phyloP scores from a whole-genome alignment of 306 rosid genomes.

The Fragaria vesca region DNA sequence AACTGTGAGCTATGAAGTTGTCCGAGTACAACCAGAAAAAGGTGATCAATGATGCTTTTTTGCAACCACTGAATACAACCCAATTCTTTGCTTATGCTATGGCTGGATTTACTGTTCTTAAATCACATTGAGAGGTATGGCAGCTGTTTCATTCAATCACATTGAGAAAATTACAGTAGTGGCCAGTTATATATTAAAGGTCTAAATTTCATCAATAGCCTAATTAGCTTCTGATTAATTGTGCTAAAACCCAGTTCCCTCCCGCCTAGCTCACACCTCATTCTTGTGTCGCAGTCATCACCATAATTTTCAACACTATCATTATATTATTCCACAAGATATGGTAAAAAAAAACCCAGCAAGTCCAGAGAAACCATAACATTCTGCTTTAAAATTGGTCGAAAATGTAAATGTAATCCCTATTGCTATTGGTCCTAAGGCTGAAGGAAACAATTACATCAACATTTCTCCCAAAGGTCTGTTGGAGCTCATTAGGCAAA shows the following conservation, averaged over 20 bases:
- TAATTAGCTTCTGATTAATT: too few species aligned
- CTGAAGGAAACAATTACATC: constrained; percentile 19
- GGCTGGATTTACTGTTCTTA: too few species aligned
- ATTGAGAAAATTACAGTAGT: too few species aligned
- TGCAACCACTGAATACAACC: not conserved
- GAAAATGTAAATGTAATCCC: constrained; percentile 5
- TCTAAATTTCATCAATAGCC: too few species aligned
- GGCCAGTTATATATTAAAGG: too few species aligned
- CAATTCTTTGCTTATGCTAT: too few species aligned
- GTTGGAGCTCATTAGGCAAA: constrained; percentile 14
- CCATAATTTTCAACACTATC: not conserved
- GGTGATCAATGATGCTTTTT: not conserved
- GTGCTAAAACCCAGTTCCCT: not conserved
- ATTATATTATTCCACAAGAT: constrained; percentile 1
- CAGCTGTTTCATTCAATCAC: not conserved
- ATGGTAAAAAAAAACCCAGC: not conserved
- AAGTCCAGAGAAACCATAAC: not conserved
- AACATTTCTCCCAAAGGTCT: constrained; percentile 26
- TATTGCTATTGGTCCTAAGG: constrained; percentile 23
- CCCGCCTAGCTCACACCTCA: not conserved
- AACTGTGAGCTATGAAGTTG: not conserved
- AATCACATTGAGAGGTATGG: not conserved
- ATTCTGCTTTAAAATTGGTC: not conserved
- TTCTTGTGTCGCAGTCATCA: not conserved
- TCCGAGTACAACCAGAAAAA: not conserved